These are phyloP conservation scores for Phytophthora brassicae DNA, from an alignment of 352 stramenopile species.

Conservation along the genomic window DNA sequence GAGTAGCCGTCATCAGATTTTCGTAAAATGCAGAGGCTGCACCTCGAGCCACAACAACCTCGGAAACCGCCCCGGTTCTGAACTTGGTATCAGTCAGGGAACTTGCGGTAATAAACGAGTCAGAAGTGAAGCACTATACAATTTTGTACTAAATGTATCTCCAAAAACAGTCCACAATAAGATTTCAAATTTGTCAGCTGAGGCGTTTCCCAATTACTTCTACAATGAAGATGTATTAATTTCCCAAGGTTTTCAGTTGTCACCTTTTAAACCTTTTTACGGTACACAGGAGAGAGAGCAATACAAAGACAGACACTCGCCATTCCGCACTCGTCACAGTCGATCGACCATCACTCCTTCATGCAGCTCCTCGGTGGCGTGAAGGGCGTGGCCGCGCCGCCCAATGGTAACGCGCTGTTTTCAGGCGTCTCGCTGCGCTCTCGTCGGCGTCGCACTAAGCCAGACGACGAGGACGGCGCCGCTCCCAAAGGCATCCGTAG, in stretches of 20 bases:
- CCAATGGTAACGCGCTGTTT: conserved; percentile 33
- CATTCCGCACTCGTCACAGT: conserved; percentile 3
- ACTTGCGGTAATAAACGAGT: conserved; percentile 14
- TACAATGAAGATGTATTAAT: background rate
- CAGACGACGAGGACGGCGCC: conserved; percentile 1
- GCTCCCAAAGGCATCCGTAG: conserved; percentile 1
- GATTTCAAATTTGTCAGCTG: too few relatives aligned
- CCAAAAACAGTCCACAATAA: too few relatives aligned
- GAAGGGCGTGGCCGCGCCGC: conserved; percentile 34
- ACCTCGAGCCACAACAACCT: background rate
- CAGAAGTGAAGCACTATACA: background rate
- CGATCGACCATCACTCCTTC: conserved; percentile 6
- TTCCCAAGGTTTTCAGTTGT: background rate
- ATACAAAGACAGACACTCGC: background rate
- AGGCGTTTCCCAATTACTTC: background rate
- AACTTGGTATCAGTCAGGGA: conserved; percentile 4
- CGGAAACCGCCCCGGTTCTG: conserved; percentile 11
- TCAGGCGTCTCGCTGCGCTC: conserved; percentile 36
- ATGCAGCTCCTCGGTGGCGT: conserved; percentile 38
- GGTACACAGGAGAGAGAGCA: conserved; percentile 8
- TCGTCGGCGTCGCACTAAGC: conserved; percentile 13
- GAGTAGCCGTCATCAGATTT: background rate
- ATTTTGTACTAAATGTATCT: too few relatives aligned
- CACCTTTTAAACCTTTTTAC: too few relatives aligned
- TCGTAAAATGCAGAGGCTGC: background rate